Conservation (phyloP, 2,329 filamentous ascomycete species). For the Pseudogymnoascus sp. region DNA sequence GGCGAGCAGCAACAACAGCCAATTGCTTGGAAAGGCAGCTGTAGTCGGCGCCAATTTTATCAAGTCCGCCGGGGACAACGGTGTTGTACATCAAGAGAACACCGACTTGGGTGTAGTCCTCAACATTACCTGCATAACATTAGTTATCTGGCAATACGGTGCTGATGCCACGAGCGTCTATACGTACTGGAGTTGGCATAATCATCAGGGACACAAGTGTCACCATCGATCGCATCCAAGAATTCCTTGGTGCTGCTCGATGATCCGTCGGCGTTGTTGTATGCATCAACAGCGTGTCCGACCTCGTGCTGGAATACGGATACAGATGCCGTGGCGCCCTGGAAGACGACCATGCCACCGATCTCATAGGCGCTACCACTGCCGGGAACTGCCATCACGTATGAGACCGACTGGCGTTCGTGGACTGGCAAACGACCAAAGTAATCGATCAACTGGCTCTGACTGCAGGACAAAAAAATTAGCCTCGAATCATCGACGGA, state of each 20-base stretch:
- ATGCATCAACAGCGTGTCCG: slow-evolving; percentile 9
- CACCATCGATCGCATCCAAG: background rate
- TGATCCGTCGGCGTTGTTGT: background rate
- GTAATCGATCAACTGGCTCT: slow-evolving; percentile 2
- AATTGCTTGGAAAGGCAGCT: slow-evolving; percentile 21
- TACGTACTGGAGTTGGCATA: slow-evolving; percentile 18
- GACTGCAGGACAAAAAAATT: slow-evolving; percentile 6
- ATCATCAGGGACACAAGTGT: slow-evolving; percentile 12
- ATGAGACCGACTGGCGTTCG: slow-evolving; percentile 24
- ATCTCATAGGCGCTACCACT: slow-evolving; percentile 15
- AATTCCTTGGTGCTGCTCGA: slow-evolving; percentile 3
- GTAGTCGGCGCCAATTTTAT: slow-evolving; percentile 21
- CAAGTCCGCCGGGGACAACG: slow-evolving; percentile 24
- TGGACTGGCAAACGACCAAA: slow-evolving; percentile 28
- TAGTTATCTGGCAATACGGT: slow-evolving; percentile 14
- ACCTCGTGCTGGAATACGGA: slow-evolving; percentile 9
- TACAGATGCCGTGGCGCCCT: background rate
- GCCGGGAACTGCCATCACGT: slow-evolving; percentile 21
- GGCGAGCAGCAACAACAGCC: background rate
- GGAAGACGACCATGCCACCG: slow-evolving; percentile 20
- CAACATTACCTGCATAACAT: slow-evolving; percentile 18
- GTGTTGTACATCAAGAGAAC: slow-evolving; percentile 23
- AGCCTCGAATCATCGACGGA: background rate
- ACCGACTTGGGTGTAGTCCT: slow-evolving; percentile 25
- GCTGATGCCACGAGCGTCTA: slow-evolving; percentile 17